A percentile compares a stretch with the other conserved stretches of the same genome.
Evolutionary conservation across 192 early-diverging fungal genomes (phyloP).

Genomic region (Coemansia sp.): DNA sequence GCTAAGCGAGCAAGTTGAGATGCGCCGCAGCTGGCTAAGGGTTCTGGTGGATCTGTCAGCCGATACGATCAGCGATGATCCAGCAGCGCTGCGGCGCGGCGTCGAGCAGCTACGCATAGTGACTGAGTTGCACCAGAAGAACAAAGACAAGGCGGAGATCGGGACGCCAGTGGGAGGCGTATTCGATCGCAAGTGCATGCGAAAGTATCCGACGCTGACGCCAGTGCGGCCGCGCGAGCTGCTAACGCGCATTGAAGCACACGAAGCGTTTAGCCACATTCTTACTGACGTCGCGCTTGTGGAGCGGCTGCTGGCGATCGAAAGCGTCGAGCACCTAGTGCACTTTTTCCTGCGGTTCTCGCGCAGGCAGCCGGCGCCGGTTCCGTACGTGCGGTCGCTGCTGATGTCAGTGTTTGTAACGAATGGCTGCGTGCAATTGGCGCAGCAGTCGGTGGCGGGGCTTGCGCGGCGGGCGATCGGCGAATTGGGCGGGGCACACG

Average conservation of each 20-base stretch:
- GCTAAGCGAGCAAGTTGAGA: slow-evolving; percentile 16
- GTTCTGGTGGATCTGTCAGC: slow-evolving; percentile 14
- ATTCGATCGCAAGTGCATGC: slow-evolving; percentile 49
- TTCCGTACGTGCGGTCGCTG: slow-evolving; percentile 42
- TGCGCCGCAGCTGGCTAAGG: slow-evolving; percentile 31
- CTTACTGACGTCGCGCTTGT: slow-evolving; percentile 16
- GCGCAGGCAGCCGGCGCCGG: slow-evolving; percentile 10
- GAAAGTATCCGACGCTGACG: slow-evolving; percentile 31
- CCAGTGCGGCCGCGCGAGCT: slow-evolving; percentile 41
- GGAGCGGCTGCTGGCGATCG: slow-evolving; percentile 5
- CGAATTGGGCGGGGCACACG: slow-evolving; percentile 16
- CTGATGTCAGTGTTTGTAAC: slow-evolving; percentile 22
- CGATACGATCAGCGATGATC: slow-evolving; percentile 18
- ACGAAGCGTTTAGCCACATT: slow-evolving; percentile 11
- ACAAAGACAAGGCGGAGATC: not conserved
- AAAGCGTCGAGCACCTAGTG: slow-evolving; percentile 28
- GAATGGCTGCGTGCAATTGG: slow-evolving; percentile 15
- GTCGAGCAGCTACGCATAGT: not conserved
- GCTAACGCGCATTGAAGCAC: slow-evolving; percentile 9
- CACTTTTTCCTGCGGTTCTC: slow-evolving; percentile 20
- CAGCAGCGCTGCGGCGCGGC: slow-evolving; percentile 10
- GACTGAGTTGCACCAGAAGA: slow-evolving; percentile 11
- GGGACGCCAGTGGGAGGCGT: slow-evolving; percentile 21
- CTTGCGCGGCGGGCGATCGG: slow-evolving; percentile 25
- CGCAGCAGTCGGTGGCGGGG: slow-evolving; percentile 12